Evolutionary conservation across 140 eudicot genomes (phyloP).

Genomic region (Bidens hawaiensis): DNA sequence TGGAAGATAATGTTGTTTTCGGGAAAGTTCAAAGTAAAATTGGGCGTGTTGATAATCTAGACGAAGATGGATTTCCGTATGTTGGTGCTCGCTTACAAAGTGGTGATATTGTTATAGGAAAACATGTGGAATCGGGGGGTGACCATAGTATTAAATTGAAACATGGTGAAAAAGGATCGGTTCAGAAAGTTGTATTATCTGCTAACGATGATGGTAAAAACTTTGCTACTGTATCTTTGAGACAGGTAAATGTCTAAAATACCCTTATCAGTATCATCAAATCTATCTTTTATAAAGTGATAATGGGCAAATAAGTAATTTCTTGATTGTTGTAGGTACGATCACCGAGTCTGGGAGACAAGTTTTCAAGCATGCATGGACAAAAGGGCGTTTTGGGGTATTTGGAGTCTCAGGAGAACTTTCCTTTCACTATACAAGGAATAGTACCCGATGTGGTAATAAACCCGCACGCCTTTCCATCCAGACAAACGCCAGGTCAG

Average conservation of each 20-base stretch:
- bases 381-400: conserved; percentile 93
- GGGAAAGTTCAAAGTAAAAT: conserved; percentile 86
- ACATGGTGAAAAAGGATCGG: conserved; percentile 89
- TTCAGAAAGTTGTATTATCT: conserved; percentile 78
- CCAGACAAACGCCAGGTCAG: conserved; percentile 90
- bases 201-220: conserved; percentile 93
- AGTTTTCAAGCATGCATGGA: conserved; percentile 95
- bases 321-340: conserved; percentile 60
- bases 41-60: conserved; percentile 88
- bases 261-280: neutral
- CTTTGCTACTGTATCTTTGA: conserved; percentile 78
- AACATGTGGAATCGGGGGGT: conserved; percentile 63
- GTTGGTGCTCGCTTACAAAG: conserved; percentile 76
- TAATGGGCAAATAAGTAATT: neutral
- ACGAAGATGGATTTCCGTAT: conserved; percentile 89
- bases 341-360: conserved; percentile 83
- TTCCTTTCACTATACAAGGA: conserved; percentile 85
- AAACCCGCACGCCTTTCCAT: conserved; percentile 91
- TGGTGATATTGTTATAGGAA: conserved; percentile 90
- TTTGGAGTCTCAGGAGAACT: conserved; percentile 87
- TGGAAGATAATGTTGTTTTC: conserved; percentile 51
- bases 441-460: conserved; percentile 90
- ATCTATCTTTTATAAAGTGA: neutral
- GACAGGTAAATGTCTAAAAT: conserved; percentile 58
- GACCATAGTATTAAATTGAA: conserved; percentile 83